Evolutionary conservation across 2,329 filamentous ascomycete species (phyloP), one percentile per base, ranked within the genome.

Genomic region (Zasmidium cellare): DNA sequence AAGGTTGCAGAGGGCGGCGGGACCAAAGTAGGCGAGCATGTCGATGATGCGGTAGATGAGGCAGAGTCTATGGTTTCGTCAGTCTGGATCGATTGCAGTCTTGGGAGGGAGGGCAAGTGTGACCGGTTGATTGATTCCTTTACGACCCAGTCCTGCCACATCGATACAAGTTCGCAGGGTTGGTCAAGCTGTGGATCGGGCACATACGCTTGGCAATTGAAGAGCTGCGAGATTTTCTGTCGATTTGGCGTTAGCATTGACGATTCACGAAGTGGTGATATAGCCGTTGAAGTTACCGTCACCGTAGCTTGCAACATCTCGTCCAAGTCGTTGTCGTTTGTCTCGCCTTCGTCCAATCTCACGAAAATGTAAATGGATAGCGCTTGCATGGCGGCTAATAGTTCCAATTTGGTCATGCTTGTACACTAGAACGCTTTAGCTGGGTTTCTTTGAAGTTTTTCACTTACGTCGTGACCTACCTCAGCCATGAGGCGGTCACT

Each of bases 321-420:
- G 59, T 80, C 78, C 41, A 75, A 59, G 48, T 79, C 73, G 58
- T 79, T 79, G 25, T 77, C 51, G 1, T 76, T 72, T 1, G 73
- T 79, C 63, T 78, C 75, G 44, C 77, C 77, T 69, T 81, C 77
- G 49, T 75, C 72, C 35, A 41, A n/a, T 41, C 35, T 41, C 11
- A 41, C 35, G 16, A 24, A 80, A 31, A 77, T 72, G 59, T 80
- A 80, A 14, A 80, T 74, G 1, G 70, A 71, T 2, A 80, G 67
- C 1, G 78, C 76, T 65, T 80, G 77, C 71, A 79, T 74, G 14
- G 72, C 72, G 55, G 75, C 73, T 50, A 80, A 69, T 1, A 77
- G 47, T 54, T 72, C 72, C 74, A 76, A 77, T 55, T 68, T 72
- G 41, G 67, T 68, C 23, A 76, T 62, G 1, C 60, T 65, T 20